Base-by-base conservation (phyloP, 2,329 filamentous ascomycete species). In the Ceratocystis diversiconidia region DNA sequence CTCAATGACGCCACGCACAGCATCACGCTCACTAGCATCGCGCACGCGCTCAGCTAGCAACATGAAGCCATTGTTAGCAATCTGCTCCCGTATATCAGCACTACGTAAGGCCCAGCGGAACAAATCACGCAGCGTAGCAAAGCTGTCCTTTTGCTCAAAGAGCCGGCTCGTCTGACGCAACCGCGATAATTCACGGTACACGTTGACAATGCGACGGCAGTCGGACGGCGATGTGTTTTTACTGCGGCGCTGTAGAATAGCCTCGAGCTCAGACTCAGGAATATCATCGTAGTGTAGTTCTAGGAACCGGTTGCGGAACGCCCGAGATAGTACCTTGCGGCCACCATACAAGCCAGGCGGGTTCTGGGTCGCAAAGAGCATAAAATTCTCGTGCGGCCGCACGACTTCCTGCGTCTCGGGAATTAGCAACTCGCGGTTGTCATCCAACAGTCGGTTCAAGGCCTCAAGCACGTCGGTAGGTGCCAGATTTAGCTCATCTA, bases 271-370 rank as follows among this genome's bases (percentile, higher is more conserved):
- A 69, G 90, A 87, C 72, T 97, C 90, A 0, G 94, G 94, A 28
- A 99, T 99, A 72, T 99, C 95, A 70, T 97, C 94, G 71, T 96
- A 97, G 74, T 99, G 94, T 3, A 99, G 79, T 75, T 99, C 94
- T 2, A 99, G 81, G 71, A 99, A 99, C 71, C 94, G 85, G 74
- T 99, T 99, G 65, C 95, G 85, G 75, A 99, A 99, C 1, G 94
- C 94, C 52, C 95, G 84, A 1, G 94, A 97, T 6, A 99, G 79
- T 0, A 90, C 85, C 73, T 99, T 99, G 70, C 94, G 84, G 17
- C 94, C 94, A 67, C 95, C 95, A 71, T 99, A 99, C 0, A 99
- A 77, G 44, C 94, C 94, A 25, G 95, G 88, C 0, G 94, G 94
- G 70, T 99, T 99, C 73, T 99, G 94, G 0, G 94, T 99, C 1